phyloP scores from a whole-genome alignment of 2,329 filamentous ascomycete species.

The Tolypocladium paradoxum region DNA sequence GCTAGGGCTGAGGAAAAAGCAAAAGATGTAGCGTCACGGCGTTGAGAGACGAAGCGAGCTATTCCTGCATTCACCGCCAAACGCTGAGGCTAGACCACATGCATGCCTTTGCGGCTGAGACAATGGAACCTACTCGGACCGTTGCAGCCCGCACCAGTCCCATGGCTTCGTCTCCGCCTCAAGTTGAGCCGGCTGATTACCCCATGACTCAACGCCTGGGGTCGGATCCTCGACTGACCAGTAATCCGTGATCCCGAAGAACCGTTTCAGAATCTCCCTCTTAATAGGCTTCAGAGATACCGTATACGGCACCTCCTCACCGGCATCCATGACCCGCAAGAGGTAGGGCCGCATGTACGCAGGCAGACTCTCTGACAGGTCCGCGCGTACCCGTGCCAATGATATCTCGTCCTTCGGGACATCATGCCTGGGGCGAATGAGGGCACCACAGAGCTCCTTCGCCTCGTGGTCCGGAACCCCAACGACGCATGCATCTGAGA shows the following conservation, averaged over 20 bases:
- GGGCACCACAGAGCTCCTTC: conserved; percentile 9
- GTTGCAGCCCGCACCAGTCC: conserved; percentile 6
- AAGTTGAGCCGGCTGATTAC: neutral
- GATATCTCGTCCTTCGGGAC: neutral
- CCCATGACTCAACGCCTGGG: conserved; percentile 6
- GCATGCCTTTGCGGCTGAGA: neutral
- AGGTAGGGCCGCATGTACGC: conserved; percentile 8
- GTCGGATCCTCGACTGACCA: conserved; percentile 4
- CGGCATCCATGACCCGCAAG: conserved; percentile 6
- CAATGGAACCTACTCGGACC: neutral
- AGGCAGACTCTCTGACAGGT: conserved; percentile 5
- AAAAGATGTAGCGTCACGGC: neutral
- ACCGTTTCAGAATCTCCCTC: conserved; percentile 5
- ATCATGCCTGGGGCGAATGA: conserved; percentile 6
- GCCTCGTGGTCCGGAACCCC: conserved; percentile 10
- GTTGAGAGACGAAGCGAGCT: neutral
- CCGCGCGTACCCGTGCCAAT: conserved; percentile 5
- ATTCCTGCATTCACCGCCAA: neutral
- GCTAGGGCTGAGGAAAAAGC: neutral
- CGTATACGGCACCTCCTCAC: conserved; percentile 9
- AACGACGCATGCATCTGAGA: conserved; percentile 10
- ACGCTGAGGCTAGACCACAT: neutral
- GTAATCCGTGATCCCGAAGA: conserved; percentile 5
- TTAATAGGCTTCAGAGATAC: conserved; percentile 8
- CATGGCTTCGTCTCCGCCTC: conserved; percentile 5